Base-by-base conservation (phyloP, 768 basidiomycete species). In the Albatrellus ellisii region DNA sequence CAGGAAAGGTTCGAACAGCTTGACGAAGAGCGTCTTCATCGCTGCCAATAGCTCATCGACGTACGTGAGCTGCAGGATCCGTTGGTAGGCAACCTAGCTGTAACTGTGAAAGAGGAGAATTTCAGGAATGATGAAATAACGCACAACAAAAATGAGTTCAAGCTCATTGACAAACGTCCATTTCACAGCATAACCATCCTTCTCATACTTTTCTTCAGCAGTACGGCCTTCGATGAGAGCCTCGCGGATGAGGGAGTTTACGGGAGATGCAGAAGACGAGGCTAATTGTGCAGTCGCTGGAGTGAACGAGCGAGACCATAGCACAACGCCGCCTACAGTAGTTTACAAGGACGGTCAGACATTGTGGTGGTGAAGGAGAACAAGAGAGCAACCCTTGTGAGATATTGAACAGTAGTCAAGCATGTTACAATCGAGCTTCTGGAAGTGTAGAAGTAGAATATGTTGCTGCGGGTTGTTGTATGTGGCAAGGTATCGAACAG, bases 81-180 rank as follows among this genome's bases (percentile, higher is more conserved):
- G 85, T 56, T 95, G 91, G 65, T 95, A 98, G 28, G 91, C 89
- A 41, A 94, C 90, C 90, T 94, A 53, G 3, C 45, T 25, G 10
- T 29, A 32, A 32, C 15, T 43, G 42, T 46, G 35, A 41, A 22
- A 34, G 29, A 12, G 31, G 11, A 15, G 15, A 28, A 18, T 27
- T 31, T 29, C 12, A 31, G 4, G 28, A 28, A 18, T n/a, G 41
- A 35, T 5, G 27, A 40, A 40, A 7, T 25, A 9, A 67, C 85
- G 51, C 54, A 92, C 91, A 57, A 95, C 94, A 55, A 99, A 98
- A 42, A 98, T 92, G 52, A 99, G 72, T 47, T 94, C 94, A 34
- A 98, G 69, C 48, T 92, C 90, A 57, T 99, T 99, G 24, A 86
- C 80, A 54, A 91, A 87, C 0, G 88, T 79, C 91, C 94, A 97